Conservation (phyloP, 805 yeast genomes). For the Wickerhamiella bombiphila region DNA sequence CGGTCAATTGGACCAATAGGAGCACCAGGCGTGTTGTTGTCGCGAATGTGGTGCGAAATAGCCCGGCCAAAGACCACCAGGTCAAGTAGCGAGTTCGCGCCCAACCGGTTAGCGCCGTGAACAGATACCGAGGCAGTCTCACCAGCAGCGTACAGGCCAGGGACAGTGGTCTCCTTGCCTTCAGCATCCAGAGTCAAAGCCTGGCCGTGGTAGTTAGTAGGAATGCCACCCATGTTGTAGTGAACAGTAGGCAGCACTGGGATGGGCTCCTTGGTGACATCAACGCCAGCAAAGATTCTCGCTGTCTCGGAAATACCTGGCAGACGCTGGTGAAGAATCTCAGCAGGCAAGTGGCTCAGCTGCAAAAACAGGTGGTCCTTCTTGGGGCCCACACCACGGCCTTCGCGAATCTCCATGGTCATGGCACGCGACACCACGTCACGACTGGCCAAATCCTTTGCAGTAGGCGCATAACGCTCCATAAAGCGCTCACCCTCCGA, state of each 20-base stretch:
- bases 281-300: constrained; percentile 96
- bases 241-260: constrained; percentile 97
- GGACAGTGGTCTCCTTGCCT: constrained; percentile 83
- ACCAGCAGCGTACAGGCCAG: constrained; percentile 94
- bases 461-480: constrained; percentile 99
- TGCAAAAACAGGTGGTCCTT: constrained; percentile 93
- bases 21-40: constrained; percentile 74
- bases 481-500: constrained; percentile 97
- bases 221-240: constrained; percentile 99
- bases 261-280: constrained; percentile 97
- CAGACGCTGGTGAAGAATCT: constrained; percentile 83
- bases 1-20: constrained; percentile 53
- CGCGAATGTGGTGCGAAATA: constrained; percentile 82
- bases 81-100: constrained; percentile 94
- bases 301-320: constrained; percentile 99
- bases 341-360: constrained; percentile 83
- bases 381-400: constrained; percentile 96
- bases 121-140: constrained; percentile 99
- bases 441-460: constrained; percentile 96
- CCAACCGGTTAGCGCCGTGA: constrained; percentile 98
- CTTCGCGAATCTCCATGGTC: constrained; percentile 96
- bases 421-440: constrained; percentile 97
- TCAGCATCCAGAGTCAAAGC: constrained; percentile 69
- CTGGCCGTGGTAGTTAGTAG: constrained; percentile 96
- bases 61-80: constrained; percentile 98